These are phyloP conservation scores for Phytophthora citrophthora DNA, from an alignment of 352 stramenopile genomes.

Conservation along the genomic window DNA sequence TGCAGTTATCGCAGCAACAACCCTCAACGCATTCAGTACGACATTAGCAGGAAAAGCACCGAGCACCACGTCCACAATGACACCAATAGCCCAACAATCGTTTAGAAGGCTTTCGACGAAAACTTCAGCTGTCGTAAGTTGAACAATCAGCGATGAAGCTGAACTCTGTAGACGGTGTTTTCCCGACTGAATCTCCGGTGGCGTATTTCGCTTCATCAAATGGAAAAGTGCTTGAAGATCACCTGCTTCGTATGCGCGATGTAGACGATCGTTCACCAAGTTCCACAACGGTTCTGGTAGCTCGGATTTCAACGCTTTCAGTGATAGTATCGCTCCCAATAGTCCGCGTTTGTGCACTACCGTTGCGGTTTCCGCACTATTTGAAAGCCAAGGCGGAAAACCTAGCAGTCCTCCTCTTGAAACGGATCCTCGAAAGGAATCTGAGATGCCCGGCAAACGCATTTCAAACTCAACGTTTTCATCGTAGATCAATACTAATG, in stretches of 20 bases:
- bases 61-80: constrained; percentile 21
- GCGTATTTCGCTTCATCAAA: constrained; percentile 3
- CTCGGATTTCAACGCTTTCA: constrained; percentile 14
- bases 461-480: constrained; percentile 27
- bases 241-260: background rate
- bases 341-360: constrained; percentile 13
- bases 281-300: constrained; percentile 5
- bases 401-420: constrained; percentile 23
- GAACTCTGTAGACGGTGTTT: constrained; percentile 18
- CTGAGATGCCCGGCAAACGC: background rate
- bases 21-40: constrained; percentile 14
- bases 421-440: constrained; percentile 7
- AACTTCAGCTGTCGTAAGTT: constrained; percentile 7
- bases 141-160: constrained; percentile 20
- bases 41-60: constrained; percentile 13
- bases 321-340: constrained; percentile 12
- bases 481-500: constrained; percentile 17
- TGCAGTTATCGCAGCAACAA: constrained; percentile 14
- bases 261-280: constrained; percentile 14
- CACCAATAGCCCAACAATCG: constrained; percentile 16
- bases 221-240: constrained; percentile 7
- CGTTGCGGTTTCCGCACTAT: background rate
- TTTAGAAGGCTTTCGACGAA: constrained; percentile 25
- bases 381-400: constrained; percentile 17
- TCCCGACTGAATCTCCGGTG: background rate